phyloP scores from a whole-genome alignment of 1,139 yeast genomes.

The Blastobotrys petasosporus region DNA sequence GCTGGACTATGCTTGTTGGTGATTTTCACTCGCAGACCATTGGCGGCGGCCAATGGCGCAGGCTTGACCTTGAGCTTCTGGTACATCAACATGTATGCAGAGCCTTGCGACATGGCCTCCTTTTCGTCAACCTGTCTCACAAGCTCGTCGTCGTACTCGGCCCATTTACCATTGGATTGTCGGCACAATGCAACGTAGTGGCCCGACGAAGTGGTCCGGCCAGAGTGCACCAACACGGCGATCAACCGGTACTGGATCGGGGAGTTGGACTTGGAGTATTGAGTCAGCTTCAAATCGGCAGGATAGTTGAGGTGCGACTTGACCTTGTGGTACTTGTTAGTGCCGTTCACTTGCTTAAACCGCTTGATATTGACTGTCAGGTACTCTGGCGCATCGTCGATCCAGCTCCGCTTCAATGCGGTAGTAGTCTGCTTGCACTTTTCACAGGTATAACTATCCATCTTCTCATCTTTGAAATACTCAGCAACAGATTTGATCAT shows the following conservation, averaged over 20 bases:
- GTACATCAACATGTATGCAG: slow-evolving; percentile 85
- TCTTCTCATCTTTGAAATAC: slow-evolving; percentile 67
- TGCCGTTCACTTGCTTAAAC: slow-evolving; percentile 45
- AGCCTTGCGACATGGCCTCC: slow-evolving; percentile 63
- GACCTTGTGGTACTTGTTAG: slow-evolving; percentile 62
- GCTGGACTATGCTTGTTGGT: not conserved
- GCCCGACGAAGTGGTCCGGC: slow-evolving; percentile 86
- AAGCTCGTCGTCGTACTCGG: slow-evolving; percentile 89
- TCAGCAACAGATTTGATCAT: slow-evolving; percentile 70
- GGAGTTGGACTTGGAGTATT: slow-evolving; percentile 43
- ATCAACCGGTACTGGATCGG: slow-evolving; percentile 65
- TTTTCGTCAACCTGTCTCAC: slow-evolving; percentile 67
- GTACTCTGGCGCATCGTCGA: slow-evolving; percentile 82
- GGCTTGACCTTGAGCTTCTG: slow-evolving; percentile 35
- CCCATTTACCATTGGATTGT: slow-evolving; percentile 87
- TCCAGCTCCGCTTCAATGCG: slow-evolving; percentile 70
- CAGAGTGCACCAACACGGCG: slow-evolving; percentile 92
- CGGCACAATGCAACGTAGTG: slow-evolving; percentile 88
- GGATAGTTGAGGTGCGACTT: slow-evolving; percentile 83
- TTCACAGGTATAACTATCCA: slow-evolving; percentile 68
- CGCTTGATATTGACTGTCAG: slow-evolving; percentile 81
- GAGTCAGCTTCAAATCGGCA: slow-evolving; percentile 63
- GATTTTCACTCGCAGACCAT: not conserved
- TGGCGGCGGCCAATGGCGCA: not conserved
- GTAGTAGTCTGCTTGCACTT: slow-evolving; percentile 70